Conservation (phyloP, 2,329 filamentous ascomycete species). For the Scolecobasidium constrictum region DNA sequence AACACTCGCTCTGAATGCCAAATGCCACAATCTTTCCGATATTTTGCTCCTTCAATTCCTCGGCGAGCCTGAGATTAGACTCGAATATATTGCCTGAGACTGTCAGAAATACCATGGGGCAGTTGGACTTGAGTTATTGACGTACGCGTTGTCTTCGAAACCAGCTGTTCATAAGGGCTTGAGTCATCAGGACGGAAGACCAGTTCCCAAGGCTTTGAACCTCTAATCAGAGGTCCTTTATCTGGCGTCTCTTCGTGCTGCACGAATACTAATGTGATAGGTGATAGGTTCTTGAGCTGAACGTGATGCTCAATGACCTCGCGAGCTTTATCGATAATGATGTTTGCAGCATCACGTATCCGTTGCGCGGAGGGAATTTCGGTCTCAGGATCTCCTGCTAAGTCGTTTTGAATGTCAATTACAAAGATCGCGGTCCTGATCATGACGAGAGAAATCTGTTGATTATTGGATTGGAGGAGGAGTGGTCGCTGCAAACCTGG, state of each 20-base stretch:
- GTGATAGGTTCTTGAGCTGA: not conserved
- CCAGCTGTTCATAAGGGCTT: slow-evolving; percentile 5
- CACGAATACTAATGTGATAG: slow-evolving; percentile 4
- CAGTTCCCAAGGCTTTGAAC: slow-evolving; percentile 8
- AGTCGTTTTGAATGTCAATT: slow-evolving; percentile 10
- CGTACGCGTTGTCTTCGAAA: slow-evolving; percentile 4
- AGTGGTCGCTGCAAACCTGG: too few species aligned
- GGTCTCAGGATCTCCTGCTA: slow-evolving; percentile 3
- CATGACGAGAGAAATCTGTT: too few species aligned
- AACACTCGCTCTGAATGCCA: slow-evolving; percentile 10
- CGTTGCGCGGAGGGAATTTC: slow-evolving; percentile 4
- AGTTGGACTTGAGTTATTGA: not conserved
- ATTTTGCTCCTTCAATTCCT: slow-evolving; percentile 4
- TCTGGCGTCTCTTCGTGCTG: slow-evolving; percentile 10
- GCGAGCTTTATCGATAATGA: not conserved
- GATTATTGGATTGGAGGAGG: too few species aligned
- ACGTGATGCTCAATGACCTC: not conserved
- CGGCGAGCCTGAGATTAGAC: slow-evolving; percentile 8
- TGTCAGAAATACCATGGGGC: not conserved
- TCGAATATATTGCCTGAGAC: slow-evolving; percentile 6
- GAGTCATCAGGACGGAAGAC: slow-evolving; percentile 6
- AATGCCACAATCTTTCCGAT: slow-evolving; percentile 4
- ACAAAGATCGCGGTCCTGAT: slow-evolving; percentile 9
- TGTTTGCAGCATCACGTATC: slow-evolving; percentile 1
- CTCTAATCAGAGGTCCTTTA: slow-evolving; percentile 2